A percentile compares a stretch with the other conserved stretches of the same genome.
phyloP scores from a whole-genome alignment of 2,329 filamentous ascomycete species.

The Aspergillus niger region DNA sequence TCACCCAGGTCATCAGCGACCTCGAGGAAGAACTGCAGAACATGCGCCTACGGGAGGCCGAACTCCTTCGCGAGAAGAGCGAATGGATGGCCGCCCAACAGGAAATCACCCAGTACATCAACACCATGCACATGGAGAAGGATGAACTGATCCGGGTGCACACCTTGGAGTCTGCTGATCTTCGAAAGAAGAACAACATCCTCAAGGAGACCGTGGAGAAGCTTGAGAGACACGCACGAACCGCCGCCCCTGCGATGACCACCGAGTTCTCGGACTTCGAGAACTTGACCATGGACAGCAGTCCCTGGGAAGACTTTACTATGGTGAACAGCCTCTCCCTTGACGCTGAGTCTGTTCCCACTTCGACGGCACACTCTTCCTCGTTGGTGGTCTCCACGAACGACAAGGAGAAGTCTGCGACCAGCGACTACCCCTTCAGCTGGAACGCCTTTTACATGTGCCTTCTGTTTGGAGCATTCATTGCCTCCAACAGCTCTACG shows the following conservation, averaged over 20 bases:
- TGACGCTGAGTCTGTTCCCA: constrained; percentile 42
- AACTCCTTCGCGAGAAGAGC: constrained; percentile 55
- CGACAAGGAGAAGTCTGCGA: constrained; percentile 48
- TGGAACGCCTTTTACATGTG: constrained; percentile 83
- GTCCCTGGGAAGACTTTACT: constrained; percentile 77
- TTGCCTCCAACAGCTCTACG: constrained; percentile 79
- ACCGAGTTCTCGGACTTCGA: constrained; percentile 81
- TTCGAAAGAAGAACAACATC: constrained; percentile 88
- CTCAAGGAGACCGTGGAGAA: constrained; percentile 67
- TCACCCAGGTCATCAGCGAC: constrained; percentile 71
- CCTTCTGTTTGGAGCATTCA: constrained; percentile 92
- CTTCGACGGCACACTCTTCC: constrained; percentile 21
- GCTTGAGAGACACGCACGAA: constrained; percentile 42
- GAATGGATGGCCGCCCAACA: constrained; percentile 73
- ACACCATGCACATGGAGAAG: constrained; percentile 79
- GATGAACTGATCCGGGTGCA: constrained; percentile 86
- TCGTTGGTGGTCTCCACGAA: constrained; percentile 45
- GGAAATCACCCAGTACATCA: constrained; percentile 72
- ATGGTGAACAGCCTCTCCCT: constrained; percentile 66
- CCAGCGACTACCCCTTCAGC: constrained; percentile 69
- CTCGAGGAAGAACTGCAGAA: constrained; percentile 76
- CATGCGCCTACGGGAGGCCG: constrained; percentile 63
- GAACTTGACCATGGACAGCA: constrained; percentile 73
- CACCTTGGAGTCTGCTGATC: constrained; percentile 84
- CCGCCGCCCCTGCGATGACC: constrained; percentile 55